A percentile compares a stretch with the other conserved stretches of the same genome.
phyloP scores from a whole-genome alignment of 306 rosid species.

The Psophocarpus tetragonolobus region DNA sequence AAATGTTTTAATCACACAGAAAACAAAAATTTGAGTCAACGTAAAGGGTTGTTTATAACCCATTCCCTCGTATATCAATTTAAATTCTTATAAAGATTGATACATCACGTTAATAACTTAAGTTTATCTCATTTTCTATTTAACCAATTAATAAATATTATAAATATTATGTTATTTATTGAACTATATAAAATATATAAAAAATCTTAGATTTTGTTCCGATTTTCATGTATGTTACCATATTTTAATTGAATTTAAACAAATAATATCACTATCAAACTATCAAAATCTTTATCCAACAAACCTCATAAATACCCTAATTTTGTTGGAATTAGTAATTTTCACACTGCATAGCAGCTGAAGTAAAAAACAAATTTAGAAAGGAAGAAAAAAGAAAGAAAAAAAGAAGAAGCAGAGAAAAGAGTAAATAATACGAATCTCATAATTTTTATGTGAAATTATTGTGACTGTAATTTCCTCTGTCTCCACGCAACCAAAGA shows the following conservation, averaged over 20 bases:
- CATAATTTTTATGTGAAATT: background rate
- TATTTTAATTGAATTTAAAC: background rate
- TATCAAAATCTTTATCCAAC: background rate
- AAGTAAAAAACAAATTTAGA: background rate
- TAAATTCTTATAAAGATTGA: background rate
- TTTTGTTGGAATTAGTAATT: background rate
- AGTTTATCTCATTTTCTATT: no score
- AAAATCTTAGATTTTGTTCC: no score
- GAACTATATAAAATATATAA: no score
- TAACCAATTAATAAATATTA: no score
- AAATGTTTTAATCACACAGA: no score
- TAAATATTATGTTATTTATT: no score
- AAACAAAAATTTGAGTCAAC: no score
- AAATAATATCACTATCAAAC: background rate
- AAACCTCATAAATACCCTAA: background rate
- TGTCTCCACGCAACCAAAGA: conserved; percentile 51
- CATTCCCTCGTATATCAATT: no score
- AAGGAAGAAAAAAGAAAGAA: background rate
- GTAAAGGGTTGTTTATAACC: no score
- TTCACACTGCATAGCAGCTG: background rate
- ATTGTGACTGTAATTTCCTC: conserved; percentile 30
- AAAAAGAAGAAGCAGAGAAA: background rate
- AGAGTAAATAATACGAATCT: background rate
- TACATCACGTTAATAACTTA: background rate
- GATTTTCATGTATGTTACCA: background rate